These are phyloP conservation scores for Funneliformis caledonium DNA, from an alignment of 371 early-diverging fungal genomes.

Conservation along the genomic window DNA sequence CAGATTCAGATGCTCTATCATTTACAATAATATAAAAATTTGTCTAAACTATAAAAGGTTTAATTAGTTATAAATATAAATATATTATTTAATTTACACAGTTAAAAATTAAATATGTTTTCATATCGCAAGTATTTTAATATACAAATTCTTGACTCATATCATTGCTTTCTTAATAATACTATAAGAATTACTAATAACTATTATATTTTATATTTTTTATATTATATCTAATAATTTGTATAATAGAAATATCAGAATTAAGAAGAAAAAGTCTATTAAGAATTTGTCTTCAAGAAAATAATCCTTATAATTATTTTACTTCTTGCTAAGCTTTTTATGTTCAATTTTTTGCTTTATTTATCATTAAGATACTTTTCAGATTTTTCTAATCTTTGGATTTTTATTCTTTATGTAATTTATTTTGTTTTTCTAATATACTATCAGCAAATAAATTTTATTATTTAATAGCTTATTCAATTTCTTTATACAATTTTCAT, in stretches of 20 bases:
- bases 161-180: background rate
- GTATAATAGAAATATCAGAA: background rate
- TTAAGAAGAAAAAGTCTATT: background rate
- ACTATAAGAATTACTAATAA: background rate
- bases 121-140: constrained; percentile 27
- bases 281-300: background rate
- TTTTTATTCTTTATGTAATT: background rate
- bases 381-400: constrained; percentile 11
- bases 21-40: background rate
- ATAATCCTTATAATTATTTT: background rate
- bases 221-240: background rate
- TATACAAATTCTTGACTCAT: constrained; percentile 15
- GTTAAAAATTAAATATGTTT: background rate
- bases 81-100: background rate
- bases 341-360: background rate
- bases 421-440: background rate
- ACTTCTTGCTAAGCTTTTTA: background rate
- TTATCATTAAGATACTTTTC: constrained; percentile 27
- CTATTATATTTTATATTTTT: background rate
- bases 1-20: background rate
- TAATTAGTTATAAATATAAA: background rate
- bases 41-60: background rate
- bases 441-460: background rate
- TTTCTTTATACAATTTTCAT: background rate
- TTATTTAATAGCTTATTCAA: constrained; percentile 16